Base-by-base conservation (phyloP, 495 filamentous ascomycete species). In the Annulohypoxylon stygium region DNA sequence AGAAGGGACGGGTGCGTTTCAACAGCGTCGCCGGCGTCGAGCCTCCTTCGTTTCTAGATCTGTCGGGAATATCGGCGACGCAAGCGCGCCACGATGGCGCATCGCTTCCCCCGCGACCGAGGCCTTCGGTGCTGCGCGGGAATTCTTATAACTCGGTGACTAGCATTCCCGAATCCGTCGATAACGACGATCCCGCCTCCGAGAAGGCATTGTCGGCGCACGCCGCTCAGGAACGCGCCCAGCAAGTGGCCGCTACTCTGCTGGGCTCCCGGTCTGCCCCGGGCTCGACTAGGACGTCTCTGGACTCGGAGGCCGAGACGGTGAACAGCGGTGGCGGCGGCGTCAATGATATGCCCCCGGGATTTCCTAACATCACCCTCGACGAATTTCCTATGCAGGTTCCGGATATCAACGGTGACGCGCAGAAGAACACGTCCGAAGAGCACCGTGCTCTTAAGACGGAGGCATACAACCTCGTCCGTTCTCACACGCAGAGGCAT, bases 391-490 rank as follows among this genome's bases (percentile, higher is more conserved):
- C 48, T 8, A 69, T 67, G 43, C 58, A 55, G 33, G 39, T 50
- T 50, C 39, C 74, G 61, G 60, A 75, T 43, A 67, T 78, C 51
- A 72, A 71, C 25, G 59, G 55, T 26, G 68, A 59, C 45, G 9
- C 47, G 48, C 76, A 69, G 23, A 70, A 66, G 48, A 66, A 67
- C 65, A 47, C 61, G 33, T 71, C 74, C 14, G 60, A 78, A 26
- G 65, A 76, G 58, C 59, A 71, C 8, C 79, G 78, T 57, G 78
- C 75, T 53, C 65, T 73, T 39, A 76, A 77, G 14, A 69, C 76
- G n/a, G 80, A 79, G 69, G 87, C 87, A 20, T 82, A 83, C 37
- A 81, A 84, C 20, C 77, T 89, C 7, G 86, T 88, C 10, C 81
- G 83, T 47, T 82, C 82, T n/a, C 86, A 88, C 67, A 87, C 87